These are phyloP conservation scores for Lactarius trivialis DNA, from an alignment of 768 basidiomycete species.

Conservation along the genomic window DNA sequence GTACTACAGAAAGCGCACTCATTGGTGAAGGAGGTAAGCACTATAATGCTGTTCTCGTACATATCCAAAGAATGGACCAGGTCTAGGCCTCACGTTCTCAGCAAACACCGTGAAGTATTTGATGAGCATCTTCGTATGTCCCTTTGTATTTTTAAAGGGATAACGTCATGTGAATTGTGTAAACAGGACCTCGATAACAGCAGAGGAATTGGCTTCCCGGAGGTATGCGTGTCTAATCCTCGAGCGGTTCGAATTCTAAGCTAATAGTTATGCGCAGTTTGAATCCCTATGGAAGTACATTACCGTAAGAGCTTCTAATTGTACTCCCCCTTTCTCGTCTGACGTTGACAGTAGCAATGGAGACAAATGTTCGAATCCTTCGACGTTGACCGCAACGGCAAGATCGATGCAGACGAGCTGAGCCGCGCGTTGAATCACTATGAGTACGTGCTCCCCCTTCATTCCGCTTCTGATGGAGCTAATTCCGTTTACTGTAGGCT, in stretches of 20 bases:
- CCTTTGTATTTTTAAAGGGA: neutral
- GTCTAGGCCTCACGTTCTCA: conserved; percentile 8
- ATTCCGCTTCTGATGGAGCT: neutral
- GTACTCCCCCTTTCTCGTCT: neutral
- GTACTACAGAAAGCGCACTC: conserved; percentile 3
- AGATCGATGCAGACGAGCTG: conserved; percentile 1
- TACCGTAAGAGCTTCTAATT: neutral
- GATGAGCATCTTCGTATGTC: conserved; percentile 12
- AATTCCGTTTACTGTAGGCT: neutral
- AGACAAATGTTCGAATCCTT: conserved; percentile 8
- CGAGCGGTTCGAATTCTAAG: neutral
- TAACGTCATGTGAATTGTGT: neutral
- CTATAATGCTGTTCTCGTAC: neutral
- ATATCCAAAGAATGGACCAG: neutral
- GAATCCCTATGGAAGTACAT: conserved; percentile 6
- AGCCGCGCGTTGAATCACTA: conserved; percentile 4
- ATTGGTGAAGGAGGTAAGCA: conserved; percentile 3
- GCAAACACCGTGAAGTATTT: conserved; percentile 2
- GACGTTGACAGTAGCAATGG: conserved; percentile 6
- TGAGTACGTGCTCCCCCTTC: neutral
- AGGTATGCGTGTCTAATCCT: neutral
- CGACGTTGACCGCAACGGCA: neutral
- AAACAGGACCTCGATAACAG: conserved; percentile 7
- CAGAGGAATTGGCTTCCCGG: conserved; percentile 2
- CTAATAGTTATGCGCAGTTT: neutral